Evolutionary conservation across 768 basidiomycete species (phyloP).

Genomic region (Naganishia kalamii): DNA sequence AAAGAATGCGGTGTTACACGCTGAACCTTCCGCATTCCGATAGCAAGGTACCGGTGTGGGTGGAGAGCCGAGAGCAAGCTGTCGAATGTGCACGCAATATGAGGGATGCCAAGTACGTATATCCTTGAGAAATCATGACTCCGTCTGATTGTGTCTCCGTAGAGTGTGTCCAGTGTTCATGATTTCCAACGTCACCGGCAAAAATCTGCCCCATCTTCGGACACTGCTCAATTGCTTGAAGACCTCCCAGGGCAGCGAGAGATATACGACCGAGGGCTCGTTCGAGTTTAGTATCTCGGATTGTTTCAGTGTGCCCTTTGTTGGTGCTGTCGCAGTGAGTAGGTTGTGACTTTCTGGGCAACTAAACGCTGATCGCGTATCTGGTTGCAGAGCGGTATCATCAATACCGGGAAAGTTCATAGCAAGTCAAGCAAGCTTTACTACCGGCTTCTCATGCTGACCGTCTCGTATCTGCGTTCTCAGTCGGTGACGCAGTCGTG

Average conservation of each 20-base stretch:
- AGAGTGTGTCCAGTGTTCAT: conserved; percentile 88
- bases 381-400: conserved; percentile 36
- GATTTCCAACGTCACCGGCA: conserved; percentile 90
- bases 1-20: too few relatives aligned
- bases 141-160: background rate
- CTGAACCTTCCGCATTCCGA: background rate
- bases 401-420: conserved; percentile 39
- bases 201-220: conserved; percentile 75
- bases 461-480: conserved; percentile 57
- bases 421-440: conserved; percentile 21
- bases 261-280: conserved; percentile 62
- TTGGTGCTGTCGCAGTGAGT: conserved; percentile 32
- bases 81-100: conserved; percentile 51
- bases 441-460: background rate
- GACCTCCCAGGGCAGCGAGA: conserved; percentile 74
- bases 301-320: conserved; percentile 49
- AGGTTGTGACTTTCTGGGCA: too few relatives aligned
- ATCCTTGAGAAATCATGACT: background rate
- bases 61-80: conserved; percentile 72
- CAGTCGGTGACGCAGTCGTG: conserved; percentile 69
- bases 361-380: conserved; percentile 4
- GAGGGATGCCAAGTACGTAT: conserved; percentile 8
- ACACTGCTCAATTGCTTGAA: conserved; percentile 86
- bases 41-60: conserved; percentile 49
- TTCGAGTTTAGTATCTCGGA: conserved; percentile 48